These are phyloP conservation scores for Prosopis cineraria DNA, from an alignment of 306 rosid genomes.

Conservation along the genomic window DNA sequence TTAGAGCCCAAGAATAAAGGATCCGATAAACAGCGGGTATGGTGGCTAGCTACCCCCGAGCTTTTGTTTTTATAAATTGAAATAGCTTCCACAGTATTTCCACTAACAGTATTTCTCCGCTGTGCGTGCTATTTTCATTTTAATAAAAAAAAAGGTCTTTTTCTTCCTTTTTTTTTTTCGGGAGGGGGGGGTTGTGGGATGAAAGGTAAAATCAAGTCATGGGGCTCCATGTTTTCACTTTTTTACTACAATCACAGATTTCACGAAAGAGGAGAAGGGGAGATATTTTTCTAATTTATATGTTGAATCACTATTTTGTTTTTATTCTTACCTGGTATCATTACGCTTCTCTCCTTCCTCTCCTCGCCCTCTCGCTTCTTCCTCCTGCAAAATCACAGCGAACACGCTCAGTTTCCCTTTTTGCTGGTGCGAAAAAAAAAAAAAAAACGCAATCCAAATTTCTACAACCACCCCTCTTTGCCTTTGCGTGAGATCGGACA, in stretches of 20 bases:
- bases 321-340: slow-evolving; percentile 49
- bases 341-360: slow-evolving; percentile 38
- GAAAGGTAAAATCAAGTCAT: slow-evolving; percentile 38
- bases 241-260: slow-evolving; percentile 45
- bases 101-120: slow-evolving; percentile 46
- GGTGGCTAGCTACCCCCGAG: slow-evolving; percentile 45
- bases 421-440: slow-evolving; percentile 33
- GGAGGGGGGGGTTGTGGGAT: no score
- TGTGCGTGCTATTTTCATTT: background rate
- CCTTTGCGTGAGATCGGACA: slow-evolving; percentile 29
- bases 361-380: slow-evolving; percentile 29
- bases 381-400: slow-evolving; percentile 38
- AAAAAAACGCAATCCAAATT: background rate
- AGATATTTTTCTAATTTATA: slow-evolving; percentile 1
- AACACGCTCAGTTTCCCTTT: slow-evolving; percentile 29
- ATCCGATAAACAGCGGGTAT: slow-evolving; percentile 39
- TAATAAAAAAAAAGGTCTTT: background rate
- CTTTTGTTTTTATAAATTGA: slow-evolving; percentile 26
- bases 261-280: slow-evolving; percentile 37
- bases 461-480: slow-evolving; percentile 18
- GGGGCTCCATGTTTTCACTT: slow-evolving; percentile 52
- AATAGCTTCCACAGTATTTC: slow-evolving; percentile 63
- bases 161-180: background rate
- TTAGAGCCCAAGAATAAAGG: slow-evolving; percentile 29
- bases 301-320: slow-evolving; percentile 13